Percentiles rank a stretch among this genome's conserved stretches.
Evolutionary conservation across 306 rosid genomes (phyloP).

Genomic region (Prunus salicina): DNA sequence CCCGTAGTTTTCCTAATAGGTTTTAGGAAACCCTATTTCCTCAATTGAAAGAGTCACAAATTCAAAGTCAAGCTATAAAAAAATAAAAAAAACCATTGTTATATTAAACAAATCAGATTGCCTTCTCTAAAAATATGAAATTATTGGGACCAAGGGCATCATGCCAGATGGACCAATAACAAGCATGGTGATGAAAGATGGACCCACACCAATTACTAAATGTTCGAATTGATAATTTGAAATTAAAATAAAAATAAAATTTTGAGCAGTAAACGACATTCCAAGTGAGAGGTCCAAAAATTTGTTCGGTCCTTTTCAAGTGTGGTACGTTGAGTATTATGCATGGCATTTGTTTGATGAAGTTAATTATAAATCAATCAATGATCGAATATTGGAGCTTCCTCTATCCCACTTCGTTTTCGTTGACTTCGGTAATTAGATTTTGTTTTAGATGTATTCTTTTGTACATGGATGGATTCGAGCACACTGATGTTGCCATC

Average conservation of each 20-base stretch:
- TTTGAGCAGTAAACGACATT: not conserved
- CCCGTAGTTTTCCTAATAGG: no score
- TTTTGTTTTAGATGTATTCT: not conserved
- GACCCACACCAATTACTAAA: not conserved
- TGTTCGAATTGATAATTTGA: not conserved
- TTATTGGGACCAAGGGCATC: not conserved
- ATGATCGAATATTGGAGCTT: not conserved
- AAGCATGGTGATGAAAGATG: not conserved
- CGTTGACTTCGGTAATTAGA: not conserved
- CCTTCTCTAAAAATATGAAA: not conserved
- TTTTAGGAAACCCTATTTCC: not conserved
- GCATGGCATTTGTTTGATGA: not conserved
- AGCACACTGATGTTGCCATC: not conserved
- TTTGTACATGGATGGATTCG: constrained; percentile 2
- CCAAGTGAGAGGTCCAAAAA: not conserved
- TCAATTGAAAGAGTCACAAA: not conserved
- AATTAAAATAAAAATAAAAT: not conserved
- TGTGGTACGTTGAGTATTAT: constrained; percentile 1
- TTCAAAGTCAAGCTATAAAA: not conserved
- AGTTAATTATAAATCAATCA: no score
- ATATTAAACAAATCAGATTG: not conserved
- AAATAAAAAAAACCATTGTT: no score
- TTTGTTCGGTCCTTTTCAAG: constrained; percentile 3
- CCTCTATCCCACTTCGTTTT: not conserved
- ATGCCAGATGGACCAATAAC: constrained; percentile 14